Base-by-base conservation (phyloP, 108 stramenopile genomes). In the Cyclotella choctawhatcheeana region DNA sequence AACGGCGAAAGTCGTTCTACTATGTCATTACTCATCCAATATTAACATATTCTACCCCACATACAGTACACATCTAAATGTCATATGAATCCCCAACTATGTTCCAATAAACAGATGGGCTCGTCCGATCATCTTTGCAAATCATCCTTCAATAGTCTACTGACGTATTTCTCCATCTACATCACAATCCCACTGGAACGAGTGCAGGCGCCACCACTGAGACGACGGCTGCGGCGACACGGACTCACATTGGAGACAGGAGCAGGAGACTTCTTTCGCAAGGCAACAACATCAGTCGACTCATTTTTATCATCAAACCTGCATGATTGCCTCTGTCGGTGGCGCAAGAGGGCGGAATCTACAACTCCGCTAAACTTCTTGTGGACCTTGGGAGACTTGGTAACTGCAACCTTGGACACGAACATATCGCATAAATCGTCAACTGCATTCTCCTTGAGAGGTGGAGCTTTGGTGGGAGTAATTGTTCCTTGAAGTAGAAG, bases 381-480 rank as follows among this genome's bases (percentile, higher is more conserved):
- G 17, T 10, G 5, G 29, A 14, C 29, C 29, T 56, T 56, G 12
- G 59, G 59, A 22, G 35, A 27, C 26, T 60, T 60, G 35, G 59
- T 60, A 24, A 64, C 56, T 13, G 3, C 54, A 25, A 44, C 53
- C 43, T 69, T 69, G 22, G 43, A 40, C 25, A 58, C 21, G 29
- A 69, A 45, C 10, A 69, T 26, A 12, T 34, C 56, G 58, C 55
- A 58, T 10, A 69, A 30, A 33, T 58, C 58, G 18, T 64, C 63
- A 16, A 64, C 37, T 17, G 63, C 63, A 16, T 64, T 47, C 25
- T 45, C 44, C n/a, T 7, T 4, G 10, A 21, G 63, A 17, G 22
- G 31, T 1, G 63, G 63, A 18, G 63, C 63, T 20, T 64, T 64
- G 5, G 43, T 64, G 3, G 63, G 63, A 48, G 63, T 64, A 5